Conservation (phyloP, 352 stramenopile species). For the Pythium myriotylum region DNA sequence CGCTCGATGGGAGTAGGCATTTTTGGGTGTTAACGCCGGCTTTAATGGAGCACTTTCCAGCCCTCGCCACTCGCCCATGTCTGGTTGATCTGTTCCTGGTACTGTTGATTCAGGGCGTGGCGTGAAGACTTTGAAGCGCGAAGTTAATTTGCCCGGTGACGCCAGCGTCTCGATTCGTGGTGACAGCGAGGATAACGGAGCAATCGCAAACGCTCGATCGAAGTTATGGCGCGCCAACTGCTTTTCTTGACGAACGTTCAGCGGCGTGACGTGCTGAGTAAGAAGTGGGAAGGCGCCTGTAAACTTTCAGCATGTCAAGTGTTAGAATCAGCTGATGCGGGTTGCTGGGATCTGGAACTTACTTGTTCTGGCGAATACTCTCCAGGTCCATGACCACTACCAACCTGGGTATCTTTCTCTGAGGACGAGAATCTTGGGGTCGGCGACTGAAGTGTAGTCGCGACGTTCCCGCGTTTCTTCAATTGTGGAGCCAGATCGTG, state of each 20-base stretch:
- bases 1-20: conserved; percentile 39
- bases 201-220: conserved; percentile 25
- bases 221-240: conserved; percentile 14
- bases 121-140: conserved; percentile 1
- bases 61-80: conserved; percentile 14
- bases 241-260: conserved; percentile 19
- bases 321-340: background rate
- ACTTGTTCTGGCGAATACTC: conserved; percentile 55
- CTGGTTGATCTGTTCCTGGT: background rate
- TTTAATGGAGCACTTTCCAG: conserved; percentile 34
- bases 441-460: conserved; percentile 43
- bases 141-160: background rate
- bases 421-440: conserved; percentile 39
- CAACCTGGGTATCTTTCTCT: conserved; percentile 1
- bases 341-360: background rate
- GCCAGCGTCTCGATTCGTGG: background rate
- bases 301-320: conserved; percentile 29
- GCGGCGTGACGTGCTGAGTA: conserved; percentile 30
- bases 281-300: conserved; percentile 50
- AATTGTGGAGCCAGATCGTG: conserved; percentile 39
- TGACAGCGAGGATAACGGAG: conserved; percentile 9
- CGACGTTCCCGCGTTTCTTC: conserved; percentile 41
- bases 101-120: background rate
- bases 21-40: conserved; percentile 47
- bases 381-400: conserved; percentile 32